A percentile compares a stretch with the other conserved stretches of the same genome.
phyloP scores from a whole-genome alignment of 78 protist genomes.

The Dictyostelium citrinum region DNA sequence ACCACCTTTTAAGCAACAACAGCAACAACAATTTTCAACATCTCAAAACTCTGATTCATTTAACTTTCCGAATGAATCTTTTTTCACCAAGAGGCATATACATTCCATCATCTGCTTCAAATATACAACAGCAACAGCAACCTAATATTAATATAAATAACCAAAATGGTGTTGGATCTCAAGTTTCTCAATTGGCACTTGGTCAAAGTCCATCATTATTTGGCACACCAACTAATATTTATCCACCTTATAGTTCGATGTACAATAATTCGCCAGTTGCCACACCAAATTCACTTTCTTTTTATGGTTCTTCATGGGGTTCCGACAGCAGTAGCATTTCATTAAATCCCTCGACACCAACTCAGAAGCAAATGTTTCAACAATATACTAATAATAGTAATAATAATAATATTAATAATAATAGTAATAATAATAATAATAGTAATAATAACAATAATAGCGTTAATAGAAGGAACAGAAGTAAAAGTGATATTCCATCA shows the following conservation, averaged over 20 bases:
- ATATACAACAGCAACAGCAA: background rate
- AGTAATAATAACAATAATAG: background rate
- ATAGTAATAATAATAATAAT: background rate
- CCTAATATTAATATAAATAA: background rate
- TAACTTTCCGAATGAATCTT: constrained; percentile 49
- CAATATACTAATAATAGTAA: background rate
- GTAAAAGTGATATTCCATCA: constrained; percentile 31
- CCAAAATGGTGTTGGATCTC: background rate
- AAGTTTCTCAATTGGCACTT: constrained; percentile 11
- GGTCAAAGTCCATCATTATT: constrained; percentile 74
- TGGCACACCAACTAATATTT: constrained; percentile 26
- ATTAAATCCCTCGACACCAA: background rate
- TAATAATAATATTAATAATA: background rate
- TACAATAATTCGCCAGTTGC: background rate
- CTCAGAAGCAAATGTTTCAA: constrained; percentile 4
- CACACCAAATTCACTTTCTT: background rate
- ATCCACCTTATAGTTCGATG: constrained; percentile 24
- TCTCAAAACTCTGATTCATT: background rate
- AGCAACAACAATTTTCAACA: background rate
- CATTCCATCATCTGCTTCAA: background rate
- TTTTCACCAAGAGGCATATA: constrained; percentile 33
- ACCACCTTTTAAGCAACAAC: constrained; percentile 8
- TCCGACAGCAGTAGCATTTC: background rate
- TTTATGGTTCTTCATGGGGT: constrained; percentile 40
- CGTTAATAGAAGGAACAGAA: constrained; percentile 3